Percentiles rank a stretch among this genome's conserved stretches.
Evolutionary conservation across 495 filamentous ascomycete genomes (phyloP).

Genomic region (Aspergillus asperescens): DNA sequence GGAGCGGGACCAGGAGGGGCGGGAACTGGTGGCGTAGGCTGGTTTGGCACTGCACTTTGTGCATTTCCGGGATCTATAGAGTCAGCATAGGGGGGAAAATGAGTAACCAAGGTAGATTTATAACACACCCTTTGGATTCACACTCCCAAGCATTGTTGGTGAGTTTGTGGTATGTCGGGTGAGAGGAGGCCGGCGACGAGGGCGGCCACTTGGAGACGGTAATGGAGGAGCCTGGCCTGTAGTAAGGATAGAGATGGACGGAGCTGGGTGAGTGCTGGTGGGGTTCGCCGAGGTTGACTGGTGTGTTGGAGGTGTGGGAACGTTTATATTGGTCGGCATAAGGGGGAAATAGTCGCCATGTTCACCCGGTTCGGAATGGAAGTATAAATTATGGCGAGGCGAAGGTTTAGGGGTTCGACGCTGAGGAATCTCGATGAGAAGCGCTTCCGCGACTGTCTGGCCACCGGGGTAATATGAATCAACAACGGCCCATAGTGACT

Average conservation of each 20-base stretch:
- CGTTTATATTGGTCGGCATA: constrained; percentile 54
- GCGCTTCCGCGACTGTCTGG: constrained; percentile 82
- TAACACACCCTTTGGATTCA: constrained; percentile 23
- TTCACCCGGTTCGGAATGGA: constrained; percentile 65
- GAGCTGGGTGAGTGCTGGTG: constrained; percentile 24
- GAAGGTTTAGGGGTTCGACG: constrained; percentile 82
- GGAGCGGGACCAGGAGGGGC: constrained; percentile 35
- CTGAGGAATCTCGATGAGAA: constrained; percentile 81
- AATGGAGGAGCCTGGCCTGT: constrained; percentile 75
- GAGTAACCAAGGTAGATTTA: constrained; percentile 13
- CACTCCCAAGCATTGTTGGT: constrained; percentile 55
- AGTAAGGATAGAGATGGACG: constrained; percentile 70
- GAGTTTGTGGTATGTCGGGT: constrained; percentile 75
- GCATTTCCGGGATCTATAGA: constrained; percentile 26
- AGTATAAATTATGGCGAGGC: constrained; percentile 54
- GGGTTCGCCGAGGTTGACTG: constrained; percentile 33
- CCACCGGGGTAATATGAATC: constrained; percentile 86
- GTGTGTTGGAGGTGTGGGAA: constrained; percentile 35
- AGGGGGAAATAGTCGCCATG: constrained; percentile 86
- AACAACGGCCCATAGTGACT: constrained; percentile 69
- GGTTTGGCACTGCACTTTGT: constrained; percentile 22
- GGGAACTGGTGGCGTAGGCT: constrained; percentile 30
- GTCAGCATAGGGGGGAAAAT: constrained; percentile 16
- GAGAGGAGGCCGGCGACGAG: constrained; percentile 40
- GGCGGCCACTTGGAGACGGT: constrained; percentile 72